Percentiles rank a stretch among this genome's conserved stretches.
Conservation (phyloP, 2,329 filamentous ascomycete species). For the Aspergillus sergii region DNA sequence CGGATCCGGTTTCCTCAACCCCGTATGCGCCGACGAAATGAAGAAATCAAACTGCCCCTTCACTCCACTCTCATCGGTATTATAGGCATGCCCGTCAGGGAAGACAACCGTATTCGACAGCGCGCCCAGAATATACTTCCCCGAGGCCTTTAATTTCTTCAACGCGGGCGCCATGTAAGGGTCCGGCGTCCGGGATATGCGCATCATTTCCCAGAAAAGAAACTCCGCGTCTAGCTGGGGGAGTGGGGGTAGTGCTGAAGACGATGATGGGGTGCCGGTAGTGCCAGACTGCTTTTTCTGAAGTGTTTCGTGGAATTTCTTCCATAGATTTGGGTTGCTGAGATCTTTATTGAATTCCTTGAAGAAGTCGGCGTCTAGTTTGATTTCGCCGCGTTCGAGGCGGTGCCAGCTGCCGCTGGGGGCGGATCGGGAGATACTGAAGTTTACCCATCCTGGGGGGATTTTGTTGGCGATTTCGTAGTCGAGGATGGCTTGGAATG, state of each 20-base stretch:
- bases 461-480: slow-evolving; percentile 79
- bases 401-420: slow-evolving; percentile 85
- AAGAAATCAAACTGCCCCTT: slow-evolving; percentile 80
- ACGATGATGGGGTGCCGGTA: slow-evolving; percentile 14
- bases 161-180: slow-evolving; percentile 88
- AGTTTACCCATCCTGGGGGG: slow-evolving; percentile 88
- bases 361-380: slow-evolving; percentile 76
- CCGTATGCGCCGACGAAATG: slow-evolving; percentile 81
- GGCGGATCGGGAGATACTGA: slow-evolving; percentile 76
- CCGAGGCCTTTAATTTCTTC: slow-evolving; percentile 64
- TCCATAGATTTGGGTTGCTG: slow-evolving; percentile 68
- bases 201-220: slow-evolving; percentile 94
- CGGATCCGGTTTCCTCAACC: slow-evolving; percentile 83
- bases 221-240: slow-evolving; percentile 75
- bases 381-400: slow-evolving; percentile 81
- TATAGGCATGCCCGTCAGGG: slow-evolving; percentile 71
- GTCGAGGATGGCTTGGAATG: slow-evolving; percentile 89
- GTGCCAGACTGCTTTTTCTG: slow-evolving; percentile 27
- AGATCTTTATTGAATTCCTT: slow-evolving; percentile 74
- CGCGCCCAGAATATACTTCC: slow-evolving; percentile 73
- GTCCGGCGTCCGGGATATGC: slow-evolving; percentile 68
- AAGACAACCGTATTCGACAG: slow-evolving; percentile 91
- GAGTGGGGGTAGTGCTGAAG: slow-evolving; percentile 56
- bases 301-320: slow-evolving; percentile 53
- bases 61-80: slow-evolving; percentile 62